Evolutionary conservation across 78 protist genomes (phyloP), one percentile per base, ranked within the genome.

Genomic region (Polysphondylium violaceum): DNA sequence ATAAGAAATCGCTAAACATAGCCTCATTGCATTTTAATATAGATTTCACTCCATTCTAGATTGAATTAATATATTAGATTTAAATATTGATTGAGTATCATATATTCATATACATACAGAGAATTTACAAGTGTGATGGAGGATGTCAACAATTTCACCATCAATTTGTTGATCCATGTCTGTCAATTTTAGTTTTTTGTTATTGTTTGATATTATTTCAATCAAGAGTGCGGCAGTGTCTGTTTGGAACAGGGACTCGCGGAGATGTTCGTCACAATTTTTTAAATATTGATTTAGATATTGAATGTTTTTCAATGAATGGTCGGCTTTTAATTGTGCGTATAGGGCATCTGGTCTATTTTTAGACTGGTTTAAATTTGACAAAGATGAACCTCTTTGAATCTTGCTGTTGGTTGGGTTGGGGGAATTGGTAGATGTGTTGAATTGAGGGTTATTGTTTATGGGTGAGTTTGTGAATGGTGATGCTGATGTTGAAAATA

Each of bases 1-100:
- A 40, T 19, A 69, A 59, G 23, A 83, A 19, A 58, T 83, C 91
- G 19, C 14, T 41, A 59, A 83, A 83, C 9, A 38, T 29, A 29
- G 23, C 17, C 8, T 43, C 56, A 23, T 69, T 17, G 11, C 27
- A 50, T 51, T 40, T 50, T 41, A 63, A 44, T 27, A 83, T 25
- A 29, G 67, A 31, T 69, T 83, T 83, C 11, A 83, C 31, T 71
- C 72, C 60, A 53, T n/a, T 67, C 74, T 67, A 31, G 2, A 35
- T 29, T 29, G 33, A 27, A 17, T 43, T 41, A 5, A 25, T 35
- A 55, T 11, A 40, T 40, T 8, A 56, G 0, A 55, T 27, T 23
- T 29, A 33, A 55, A 36, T 3, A 58, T 50, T 55, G 31, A n/a
- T 40, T 43, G 2, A 16, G 4, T 44, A 5, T 38, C 17, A 7